Evolutionary conservation across 2,329 filamentous ascomycete species (phyloP), one percentile per base, ranked within the genome.

Genomic region (Alternaria consortialis): DNA sequence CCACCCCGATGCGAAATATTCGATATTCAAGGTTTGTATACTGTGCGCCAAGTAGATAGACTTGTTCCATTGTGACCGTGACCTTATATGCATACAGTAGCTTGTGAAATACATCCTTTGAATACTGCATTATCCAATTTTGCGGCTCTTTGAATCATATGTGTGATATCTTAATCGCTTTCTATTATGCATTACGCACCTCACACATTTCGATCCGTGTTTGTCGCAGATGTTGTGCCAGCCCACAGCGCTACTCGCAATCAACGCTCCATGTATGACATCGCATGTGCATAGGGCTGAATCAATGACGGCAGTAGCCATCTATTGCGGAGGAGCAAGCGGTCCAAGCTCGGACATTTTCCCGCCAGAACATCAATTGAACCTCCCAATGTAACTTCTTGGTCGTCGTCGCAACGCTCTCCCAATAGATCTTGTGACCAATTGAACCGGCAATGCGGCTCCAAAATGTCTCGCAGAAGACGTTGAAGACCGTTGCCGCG

Each of bases 381-480:
- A 23, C 20, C 50, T 37, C 27, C 31, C 50, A 23, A 44, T 58
- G 58, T 36, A 58, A 42, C 32, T 39, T 31, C 40, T 43, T 46
- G 64, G 61, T 42, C 52, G 23, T 42, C 43, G 47, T 47, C 50
- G 51, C 56, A 60, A 60, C 44, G 39, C 39, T 29, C 34, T n/a
- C 31, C 32, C 31, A 50, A 50, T 50, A 34, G 20, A 37, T 17
- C 17, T 40, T 43, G 58, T 54, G 54, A 58, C 54, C 65, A 61
- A 70, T 64, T 64, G 66, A 65, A 44, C 46, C 69, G 73, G 75
- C 76, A 75, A 79, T 79, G 77, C 72, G 71, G 61, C 71, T 74
- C 71, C 73, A 68, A 71, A 73, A 78, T 78, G 75, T 65, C 44
- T 60, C 53, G 39, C 66, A 74, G 61, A 73, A 74, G 69, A 67